Conservation (phyloP, 2,329 filamentous ascomycete species). For the Colletotrichum coccodes region DNA sequence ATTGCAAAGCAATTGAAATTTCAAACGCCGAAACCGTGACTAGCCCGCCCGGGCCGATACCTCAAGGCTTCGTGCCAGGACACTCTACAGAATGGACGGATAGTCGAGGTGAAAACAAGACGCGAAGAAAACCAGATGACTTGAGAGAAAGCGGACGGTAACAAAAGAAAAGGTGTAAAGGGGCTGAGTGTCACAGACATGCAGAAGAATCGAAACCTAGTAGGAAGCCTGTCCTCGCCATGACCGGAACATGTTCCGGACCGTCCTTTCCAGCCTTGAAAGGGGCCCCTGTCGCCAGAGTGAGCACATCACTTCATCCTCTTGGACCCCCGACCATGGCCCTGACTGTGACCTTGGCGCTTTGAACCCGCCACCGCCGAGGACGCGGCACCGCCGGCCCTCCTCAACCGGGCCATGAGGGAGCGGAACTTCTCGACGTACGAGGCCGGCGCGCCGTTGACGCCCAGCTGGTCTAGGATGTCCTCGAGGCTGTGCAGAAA, state of each 20-base stretch:
- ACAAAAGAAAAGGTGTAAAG: not conserved
- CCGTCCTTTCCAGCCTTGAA: not conserved
- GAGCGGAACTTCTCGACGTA: conserved; percentile 49
- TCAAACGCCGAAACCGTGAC: not conserved
- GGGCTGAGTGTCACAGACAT: conserved; percentile 7
- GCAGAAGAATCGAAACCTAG: not conserved
- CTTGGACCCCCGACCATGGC: conserved; percentile 41
- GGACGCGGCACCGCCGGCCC: conserved; percentile 28
- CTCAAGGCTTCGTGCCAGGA: not conserved
- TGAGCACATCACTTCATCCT: conserved; percentile 44
- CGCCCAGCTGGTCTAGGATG: conserved; percentile 44
- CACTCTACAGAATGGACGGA: not conserved
- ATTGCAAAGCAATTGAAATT: not conserved
- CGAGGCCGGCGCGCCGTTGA: conserved; percentile 44
- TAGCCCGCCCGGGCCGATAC: not conserved
- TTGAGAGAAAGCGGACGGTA: not conserved
- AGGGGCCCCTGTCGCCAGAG: not conserved
- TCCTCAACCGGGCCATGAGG: conserved; percentile 43
- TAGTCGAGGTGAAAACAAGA: not conserved
- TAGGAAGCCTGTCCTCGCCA: not conserved
- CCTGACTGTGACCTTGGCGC: conserved; percentile 40
- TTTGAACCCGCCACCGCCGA: conserved; percentile 42
- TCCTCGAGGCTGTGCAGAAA: conserved; percentile 51
- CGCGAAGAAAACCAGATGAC: not conserved
- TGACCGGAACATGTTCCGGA: not conserved